Percentiles rank a stretch among this genome's conserved stretches.
phyloP scores from a whole-genome alignment of 257 asterid genomes.

The Rubia yunnanensis region DNA sequence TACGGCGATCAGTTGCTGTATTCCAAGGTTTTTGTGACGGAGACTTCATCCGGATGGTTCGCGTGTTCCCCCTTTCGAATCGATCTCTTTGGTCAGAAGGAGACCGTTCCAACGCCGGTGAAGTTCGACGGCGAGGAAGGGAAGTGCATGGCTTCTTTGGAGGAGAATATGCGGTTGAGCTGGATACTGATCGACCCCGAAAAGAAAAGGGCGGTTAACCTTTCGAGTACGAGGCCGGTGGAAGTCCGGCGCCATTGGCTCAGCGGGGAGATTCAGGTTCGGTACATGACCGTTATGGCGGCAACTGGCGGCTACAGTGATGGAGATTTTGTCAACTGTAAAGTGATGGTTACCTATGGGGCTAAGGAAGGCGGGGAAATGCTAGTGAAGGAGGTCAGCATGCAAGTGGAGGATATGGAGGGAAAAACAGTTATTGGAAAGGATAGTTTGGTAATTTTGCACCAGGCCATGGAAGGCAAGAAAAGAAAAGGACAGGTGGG shows the following conservation, averaged over 20 bases:
- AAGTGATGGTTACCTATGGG: slow-evolving; percentile 54
- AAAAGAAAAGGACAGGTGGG: slow-evolving; percentile 31
- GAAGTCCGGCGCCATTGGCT: slow-evolving; percentile 61
- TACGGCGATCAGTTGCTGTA: slow-evolving; percentile 31
- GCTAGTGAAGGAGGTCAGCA: slow-evolving; percentile 49
- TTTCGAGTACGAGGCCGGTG: slow-evolving; percentile 51
- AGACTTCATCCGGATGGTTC: slow-evolving; percentile 55
- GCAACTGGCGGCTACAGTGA: slow-evolving; percentile 15
- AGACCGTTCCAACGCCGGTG: slow-evolving; percentile 38
- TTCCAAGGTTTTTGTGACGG: slow-evolving; percentile 36
- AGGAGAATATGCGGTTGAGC: slow-evolving; percentile 40
- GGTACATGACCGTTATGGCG: slow-evolving; percentile 41
- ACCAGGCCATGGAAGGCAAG: slow-evolving; percentile 41
- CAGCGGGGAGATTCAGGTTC: slow-evolving; percentile 44
- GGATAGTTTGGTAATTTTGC: slow-evolving; percentile 45
- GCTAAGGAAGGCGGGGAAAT: slow-evolving; percentile 46
- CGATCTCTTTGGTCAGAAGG: slow-evolving; percentile 43
- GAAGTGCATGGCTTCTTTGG: slow-evolving; percentile 21
- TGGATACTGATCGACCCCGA: slow-evolving; percentile 66
- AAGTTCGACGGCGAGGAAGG: slow-evolving; percentile 36
- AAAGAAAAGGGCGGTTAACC: slow-evolving; percentile 43
- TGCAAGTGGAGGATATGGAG: slow-evolving; percentile 82
- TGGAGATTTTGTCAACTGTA: slow-evolving; percentile 36
- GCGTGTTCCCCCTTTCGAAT: slow-evolving; percentile 44
- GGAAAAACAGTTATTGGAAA: slow-evolving; percentile 43